A percentile compares a stretch with the other conserved stretches of the same genome.
Evolutionary conservation across 257 asterid genomes (phyloP).

Genomic region (Coffea canephora): DNA sequence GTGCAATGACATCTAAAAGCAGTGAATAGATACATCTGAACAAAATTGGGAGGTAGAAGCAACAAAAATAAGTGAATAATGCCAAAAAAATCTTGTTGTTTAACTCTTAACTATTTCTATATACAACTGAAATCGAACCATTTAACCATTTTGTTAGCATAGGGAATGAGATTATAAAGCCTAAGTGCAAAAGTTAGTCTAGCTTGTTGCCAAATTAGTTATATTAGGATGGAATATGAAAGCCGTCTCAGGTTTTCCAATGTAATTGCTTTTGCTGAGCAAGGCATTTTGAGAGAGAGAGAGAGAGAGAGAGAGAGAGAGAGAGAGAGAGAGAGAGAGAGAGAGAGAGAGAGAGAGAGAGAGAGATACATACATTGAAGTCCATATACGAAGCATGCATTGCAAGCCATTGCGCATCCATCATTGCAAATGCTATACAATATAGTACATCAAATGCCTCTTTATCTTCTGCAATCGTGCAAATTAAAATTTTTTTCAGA

Average conservation of each 20-base stretch:
- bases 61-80: neutral
- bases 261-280: neutral
- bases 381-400: slow-evolving; percentile 97
- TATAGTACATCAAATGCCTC: slow-evolving; percentile 81
- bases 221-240: neutral
- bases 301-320: slow-evolving; percentile 27
- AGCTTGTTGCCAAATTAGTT: neutral
- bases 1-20: neutral
- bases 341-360: too few species aligned
- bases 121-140: neutral
- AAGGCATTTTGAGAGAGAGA: slow-evolving; percentile 8
- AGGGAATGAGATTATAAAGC: neutral
- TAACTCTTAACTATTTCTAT: neutral
- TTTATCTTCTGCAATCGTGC: slow-evolving; percentile 60
- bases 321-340: slow-evolving; percentile 30
- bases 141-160: neutral
- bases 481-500: slow-evolving; percentile 1
- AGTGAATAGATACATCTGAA: neutral
- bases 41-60: neutral
- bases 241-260: neutral
- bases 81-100: neutral
- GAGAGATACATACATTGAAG: slow-evolving; percentile 54
- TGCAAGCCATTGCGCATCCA: slow-evolving; percentile 99
- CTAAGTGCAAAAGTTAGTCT: neutral
- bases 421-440: slow-evolving; percentile 77